These are phyloP conservation scores for Neurospora crassa DNA, from an alignment of 2,329 filamentous ascomycete species.

Conservation along the genomic window DNA sequence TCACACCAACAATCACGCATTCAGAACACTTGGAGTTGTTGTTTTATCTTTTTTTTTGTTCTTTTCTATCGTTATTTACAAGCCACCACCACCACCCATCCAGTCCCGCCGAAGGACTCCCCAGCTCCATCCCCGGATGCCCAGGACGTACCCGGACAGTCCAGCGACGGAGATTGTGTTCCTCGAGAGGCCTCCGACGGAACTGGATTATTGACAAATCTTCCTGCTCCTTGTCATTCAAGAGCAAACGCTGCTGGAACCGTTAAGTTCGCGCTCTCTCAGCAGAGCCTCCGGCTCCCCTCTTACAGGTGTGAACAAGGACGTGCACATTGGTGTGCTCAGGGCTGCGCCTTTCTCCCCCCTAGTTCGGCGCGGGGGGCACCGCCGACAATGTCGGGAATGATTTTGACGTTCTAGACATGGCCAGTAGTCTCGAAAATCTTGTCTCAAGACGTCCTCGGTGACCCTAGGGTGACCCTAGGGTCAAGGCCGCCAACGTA, in stretches of 20 bases:
- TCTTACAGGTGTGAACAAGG: too few relatives aligned
- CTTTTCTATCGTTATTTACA: background rate
- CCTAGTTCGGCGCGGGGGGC: background rate
- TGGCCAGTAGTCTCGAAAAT: slow-evolving; percentile 99
- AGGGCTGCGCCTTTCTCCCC: background rate
- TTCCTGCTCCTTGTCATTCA: slow-evolving; percentile 61
- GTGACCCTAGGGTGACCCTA: slow-evolving; percentile 91
- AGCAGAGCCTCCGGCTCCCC: slow-evolving; percentile 21
- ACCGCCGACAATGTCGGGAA: slow-evolving; percentile 54
- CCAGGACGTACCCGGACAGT: background rate
- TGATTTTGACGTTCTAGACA: slow-evolving; percentile 98
- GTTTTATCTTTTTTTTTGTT: background rate
- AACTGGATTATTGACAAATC: slow-evolving; percentile 48
- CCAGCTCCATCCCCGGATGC: background rate
- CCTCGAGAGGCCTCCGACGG: background rate
- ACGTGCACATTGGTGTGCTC: background rate
- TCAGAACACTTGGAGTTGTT: too few relatives aligned
- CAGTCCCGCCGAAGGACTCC: background rate
- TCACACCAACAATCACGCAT: background rate
- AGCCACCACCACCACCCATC: background rate
- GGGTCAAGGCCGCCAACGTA: slow-evolving; percentile 94
- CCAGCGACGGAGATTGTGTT: background rate
- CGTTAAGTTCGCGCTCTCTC: slow-evolving; percentile 53
- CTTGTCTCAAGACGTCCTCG: slow-evolving; percentile 91
- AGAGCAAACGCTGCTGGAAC: slow-evolving; percentile 55